Evolutionary conservation across 352 stramenopile genomes (phyloP), one percentile per base, ranked within the genome.

Genomic region (Poterioochromonas sp.): DNA sequence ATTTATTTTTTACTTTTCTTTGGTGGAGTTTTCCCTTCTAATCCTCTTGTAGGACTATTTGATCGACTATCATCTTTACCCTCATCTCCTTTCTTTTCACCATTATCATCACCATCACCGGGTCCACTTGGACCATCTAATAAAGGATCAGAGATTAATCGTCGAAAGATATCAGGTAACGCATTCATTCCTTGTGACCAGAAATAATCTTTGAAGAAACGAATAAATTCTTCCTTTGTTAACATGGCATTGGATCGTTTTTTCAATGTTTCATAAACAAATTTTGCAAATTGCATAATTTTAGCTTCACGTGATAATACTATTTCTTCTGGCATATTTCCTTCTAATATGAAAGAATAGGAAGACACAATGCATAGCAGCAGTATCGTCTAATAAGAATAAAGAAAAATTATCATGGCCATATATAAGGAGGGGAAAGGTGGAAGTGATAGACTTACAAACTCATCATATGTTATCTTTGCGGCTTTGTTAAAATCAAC

Each of bases 181-280:
- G 5, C 12, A 15, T 29, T 39, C 12, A 65, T 35, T 32, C 54
- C 54, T 39, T 65, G 8, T 29, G 5, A 29, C 5, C 5, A 65
- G 26, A 65, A 11, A 29, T 32, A 29, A 22, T 65, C n/a, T 65
- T 65, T 65, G 11, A 39, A 12, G 8, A 5, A 65, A 32, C 26
- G 8, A 32, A 65, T 39, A 39, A 65, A 65, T 39, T 65, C 54
- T 12, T 11, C n/a, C 26, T 65, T 65, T 39, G 54, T 65, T 65
- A 65, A 29, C 3, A 5, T 32, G 5, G 54, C 54, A 65, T 32
- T 65, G 26, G 54, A 15, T 58, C 47, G 47, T 22, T 39, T 32
- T 32, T 65, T 65, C 26, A 65, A 65, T 65, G 54, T 29, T 39
- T 65, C 54, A 65, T 65, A 65, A 22, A 65, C 26, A 15, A 5